A percentile compares a stretch with the other conserved stretches of the same genome.
Conservation (phyloP, 2,329 filamentous ascomycete genomes). For the Botryotinia convoluta region DNA sequence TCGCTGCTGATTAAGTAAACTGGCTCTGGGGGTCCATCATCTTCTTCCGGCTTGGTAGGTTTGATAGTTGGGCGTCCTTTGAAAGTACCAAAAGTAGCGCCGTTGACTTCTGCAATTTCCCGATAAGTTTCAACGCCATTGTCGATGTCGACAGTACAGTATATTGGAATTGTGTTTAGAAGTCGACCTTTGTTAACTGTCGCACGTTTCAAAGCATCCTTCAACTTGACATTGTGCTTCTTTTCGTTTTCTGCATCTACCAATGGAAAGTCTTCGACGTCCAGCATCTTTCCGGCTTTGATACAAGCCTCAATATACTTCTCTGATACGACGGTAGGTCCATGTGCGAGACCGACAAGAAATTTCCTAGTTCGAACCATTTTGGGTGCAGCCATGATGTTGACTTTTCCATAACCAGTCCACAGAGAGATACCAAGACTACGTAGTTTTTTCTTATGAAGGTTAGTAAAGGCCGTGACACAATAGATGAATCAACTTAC, state of each 20-base stretch:
- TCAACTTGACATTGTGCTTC: conserved; percentile 66
- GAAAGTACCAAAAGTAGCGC: conserved; percentile 77
- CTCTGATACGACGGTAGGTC: conserved; percentile 72
- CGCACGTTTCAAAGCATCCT: conserved; percentile 66
- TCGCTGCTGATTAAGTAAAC: conserved; percentile 79
- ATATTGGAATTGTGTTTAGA: conserved; percentile 73
- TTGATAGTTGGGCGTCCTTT: conserved; percentile 56
- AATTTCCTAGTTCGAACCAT: conserved; percentile 94
- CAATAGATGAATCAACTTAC: conserved; percentile 49
- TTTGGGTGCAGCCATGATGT: conserved; percentile 82
- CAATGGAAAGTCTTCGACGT: conserved; percentile 64
- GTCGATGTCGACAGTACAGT: conserved; percentile 75
- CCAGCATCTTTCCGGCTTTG: conserved; percentile 62
- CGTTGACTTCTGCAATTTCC: conserved; percentile 83
- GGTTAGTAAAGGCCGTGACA: conserved; percentile 22
- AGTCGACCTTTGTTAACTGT: conserved; percentile 74
- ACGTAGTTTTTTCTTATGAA: conserved; percentile 72
- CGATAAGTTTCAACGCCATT: conserved; percentile 84
- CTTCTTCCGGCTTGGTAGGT: conserved; percentile 59
- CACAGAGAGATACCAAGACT: conserved; percentile 80
- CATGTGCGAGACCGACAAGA: conserved; percentile 78
- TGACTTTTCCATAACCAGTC: conserved; percentile 70
- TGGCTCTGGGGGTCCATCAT: conserved; percentile 61
- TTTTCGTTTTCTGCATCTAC: conserved; percentile 71
- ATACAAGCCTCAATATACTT: conserved; percentile 78